Conservation (phyloP, 2,329 filamentous ascomycete genomes). For the Diaporthe australafricana region DNA sequence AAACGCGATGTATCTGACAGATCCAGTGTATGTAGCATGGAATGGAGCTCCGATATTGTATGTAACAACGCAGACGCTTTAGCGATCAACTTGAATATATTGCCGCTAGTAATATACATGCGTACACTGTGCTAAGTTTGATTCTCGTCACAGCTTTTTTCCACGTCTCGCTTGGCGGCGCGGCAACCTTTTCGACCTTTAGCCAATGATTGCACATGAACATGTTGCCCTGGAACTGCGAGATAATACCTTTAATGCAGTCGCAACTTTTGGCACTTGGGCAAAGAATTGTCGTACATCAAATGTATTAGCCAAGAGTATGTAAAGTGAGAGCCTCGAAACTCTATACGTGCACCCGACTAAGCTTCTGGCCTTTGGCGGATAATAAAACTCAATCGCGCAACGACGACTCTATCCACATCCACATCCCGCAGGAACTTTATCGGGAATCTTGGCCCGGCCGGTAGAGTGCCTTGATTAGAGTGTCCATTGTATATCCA, state of each 20-base stretch:
- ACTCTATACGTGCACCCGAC: background rate
- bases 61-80: background rate
- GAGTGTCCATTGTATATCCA: background rate
- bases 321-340: background rate
- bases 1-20: background rate
- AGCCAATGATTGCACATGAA: background rate
- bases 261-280: no score
- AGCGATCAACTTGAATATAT: background rate
- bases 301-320: no score
- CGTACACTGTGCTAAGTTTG: background rate
- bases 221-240: background rate
- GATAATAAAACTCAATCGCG: background rate
- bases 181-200: background rate
- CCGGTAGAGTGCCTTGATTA: background rate
- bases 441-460: constrained; percentile 11
- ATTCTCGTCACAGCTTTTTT: background rate
- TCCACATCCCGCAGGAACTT: background rate
- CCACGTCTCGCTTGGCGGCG: background rate
- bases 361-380: background rate
- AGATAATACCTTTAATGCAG: no score
- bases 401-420: background rate
- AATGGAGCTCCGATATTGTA: background rate
- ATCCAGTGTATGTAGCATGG: background rate
- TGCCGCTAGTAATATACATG: background rate
- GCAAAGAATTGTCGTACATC: background rate